These are phyloP conservation scores for Truncatella angustata DNA, from an alignment of 2,329 filamentous ascomycete genomes.

Conservation along the genomic window DNA sequence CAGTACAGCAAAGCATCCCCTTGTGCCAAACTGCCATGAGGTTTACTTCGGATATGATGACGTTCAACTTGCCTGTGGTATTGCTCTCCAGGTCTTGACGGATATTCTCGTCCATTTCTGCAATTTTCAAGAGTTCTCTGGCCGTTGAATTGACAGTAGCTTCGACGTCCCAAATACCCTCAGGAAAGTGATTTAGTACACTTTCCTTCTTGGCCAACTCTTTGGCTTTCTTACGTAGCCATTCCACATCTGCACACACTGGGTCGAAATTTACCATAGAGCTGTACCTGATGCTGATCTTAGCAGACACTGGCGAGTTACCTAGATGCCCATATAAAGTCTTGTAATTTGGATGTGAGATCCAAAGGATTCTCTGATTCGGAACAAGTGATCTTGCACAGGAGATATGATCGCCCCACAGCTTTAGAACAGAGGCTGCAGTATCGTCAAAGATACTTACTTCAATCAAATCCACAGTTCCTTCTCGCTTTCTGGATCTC, in stretches of 20 bases:
- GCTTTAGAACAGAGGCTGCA: slow-evolving; percentile 47
- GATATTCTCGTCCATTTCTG: slow-evolving; percentile 41
- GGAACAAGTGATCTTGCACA: slow-evolving; percentile 44
- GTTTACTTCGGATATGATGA: slow-evolving; percentile 31
- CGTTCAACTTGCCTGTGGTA: slow-evolving; percentile 39
- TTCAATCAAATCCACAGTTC: slow-evolving; percentile 44
- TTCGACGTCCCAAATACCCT: slow-evolving; percentile 35
- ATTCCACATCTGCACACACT: slow-evolving; percentile 47
- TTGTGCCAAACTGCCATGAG: slow-evolving; percentile 28
- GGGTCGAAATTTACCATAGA: slow-evolving; percentile 58
- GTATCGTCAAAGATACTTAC: slow-evolving; percentile 59
- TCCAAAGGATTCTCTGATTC: slow-evolving; percentile 47
- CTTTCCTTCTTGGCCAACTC: slow-evolving; percentile 47
- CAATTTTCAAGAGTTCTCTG: slow-evolving; percentile 37
- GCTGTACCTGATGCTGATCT: slow-evolving; percentile 32
- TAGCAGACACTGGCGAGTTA: slow-evolving; percentile 2
- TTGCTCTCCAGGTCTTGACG: slow-evolving; percentile 26
- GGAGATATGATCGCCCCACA: slow-evolving; percentile 50
- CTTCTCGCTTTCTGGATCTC: slow-evolving; percentile 42
- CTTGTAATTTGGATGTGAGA: slow-evolving; percentile 39
- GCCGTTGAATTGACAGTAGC: slow-evolving; percentile 28
- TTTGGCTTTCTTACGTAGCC: slow-evolving; percentile 49
- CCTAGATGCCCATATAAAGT: slow-evolving; percentile 1
- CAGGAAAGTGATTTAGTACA: slow-evolving; percentile 47
- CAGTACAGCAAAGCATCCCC: slow-evolving; percentile 35